phyloP scores from a whole-genome alignment of 2,329 filamentous ascomycete species.

The Fusarium sambucinum region DNA sequence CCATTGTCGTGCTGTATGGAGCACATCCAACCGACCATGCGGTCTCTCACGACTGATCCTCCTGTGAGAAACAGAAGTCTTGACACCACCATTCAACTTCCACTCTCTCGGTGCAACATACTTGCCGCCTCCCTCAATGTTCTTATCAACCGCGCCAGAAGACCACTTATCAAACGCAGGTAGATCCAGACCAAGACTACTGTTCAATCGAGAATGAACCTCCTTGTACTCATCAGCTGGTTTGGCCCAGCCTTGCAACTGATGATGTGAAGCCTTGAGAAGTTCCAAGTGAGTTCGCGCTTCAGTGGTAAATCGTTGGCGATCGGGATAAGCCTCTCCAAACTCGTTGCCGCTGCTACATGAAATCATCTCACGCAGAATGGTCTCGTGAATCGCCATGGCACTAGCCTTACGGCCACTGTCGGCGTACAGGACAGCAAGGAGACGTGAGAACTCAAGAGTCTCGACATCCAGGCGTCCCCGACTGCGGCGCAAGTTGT shows the following conservation, averaged over 20 bases:
- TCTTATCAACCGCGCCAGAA: slow-evolving; percentile 29
- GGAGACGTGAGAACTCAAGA: slow-evolving; percentile 42
- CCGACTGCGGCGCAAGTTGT: slow-evolving; percentile 46
- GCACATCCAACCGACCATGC: slow-evolving; percentile 26
- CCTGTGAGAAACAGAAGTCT: slow-evolving; percentile 1
- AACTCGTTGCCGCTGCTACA: slow-evolving; percentile 23
- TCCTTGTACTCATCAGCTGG: slow-evolving; percentile 35
- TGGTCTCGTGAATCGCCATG: slow-evolving; percentile 42
- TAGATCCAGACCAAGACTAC: slow-evolving; percentile 25
- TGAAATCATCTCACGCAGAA: slow-evolving; percentile 42
- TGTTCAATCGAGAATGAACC: slow-evolving; percentile 35
- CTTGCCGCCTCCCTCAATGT: slow-evolving; percentile 33
- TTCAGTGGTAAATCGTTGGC: slow-evolving; percentile 25
- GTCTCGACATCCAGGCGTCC: slow-evolving; percentile 46
- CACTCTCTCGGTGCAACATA: slow-evolving; percentile 36
- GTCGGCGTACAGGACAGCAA: slow-evolving; percentile 40
- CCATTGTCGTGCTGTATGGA: slow-evolving; percentile 34
- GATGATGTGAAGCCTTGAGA: slow-evolving; percentile 34
- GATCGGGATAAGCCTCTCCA: slow-evolving; percentile 22
- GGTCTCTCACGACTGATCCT: slow-evolving; percentile 12
- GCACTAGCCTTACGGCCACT: slow-evolving; percentile 25
- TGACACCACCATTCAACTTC: slow-evolving; percentile 35
- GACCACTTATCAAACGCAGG: slow-evolving; percentile 43
- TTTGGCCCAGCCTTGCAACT: slow-evolving; percentile 40
- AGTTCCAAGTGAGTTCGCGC: slow-evolving; percentile 40